phyloP scores from a whole-genome alignment of 2,329 filamentous ascomycete genomes.

The Claviceps pazoutovae region DNA sequence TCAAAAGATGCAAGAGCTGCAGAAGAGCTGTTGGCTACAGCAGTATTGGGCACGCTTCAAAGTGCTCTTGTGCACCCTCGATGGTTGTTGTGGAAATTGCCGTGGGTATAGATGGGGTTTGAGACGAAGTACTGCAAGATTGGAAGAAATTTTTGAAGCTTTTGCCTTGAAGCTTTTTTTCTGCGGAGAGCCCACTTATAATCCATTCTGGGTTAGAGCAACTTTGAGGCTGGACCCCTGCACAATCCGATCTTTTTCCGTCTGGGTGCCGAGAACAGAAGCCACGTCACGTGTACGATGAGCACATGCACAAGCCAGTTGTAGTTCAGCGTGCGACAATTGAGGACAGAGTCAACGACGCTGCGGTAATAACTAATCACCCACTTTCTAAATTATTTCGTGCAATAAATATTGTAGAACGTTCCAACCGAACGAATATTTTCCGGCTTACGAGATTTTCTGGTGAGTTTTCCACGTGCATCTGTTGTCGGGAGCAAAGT shows the following conservation, averaged over 20 bases:
- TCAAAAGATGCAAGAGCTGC: not conserved
- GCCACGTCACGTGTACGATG: not conserved
- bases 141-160: constrained; percentile 27
- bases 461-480: not conserved
- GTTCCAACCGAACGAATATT: too few relatives aligned
- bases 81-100: constrained; percentile 9
- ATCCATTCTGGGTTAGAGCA: constrained; percentile 7
- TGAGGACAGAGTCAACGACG: not conserved
- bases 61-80: constrained; percentile 1
- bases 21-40: not conserved
- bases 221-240: not conserved
- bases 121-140: constrained; percentile 5
- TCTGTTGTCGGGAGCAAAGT: not conserved
- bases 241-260: constrained; percentile 9
- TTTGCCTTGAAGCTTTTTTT: constrained; percentile 13
- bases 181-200: constrained; percentile 5
- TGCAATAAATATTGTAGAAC: not conserved
- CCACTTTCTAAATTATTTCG: not conserved
- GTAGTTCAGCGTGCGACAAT: not conserved
- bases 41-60: not conserved
- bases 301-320: not conserved
- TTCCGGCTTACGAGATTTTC: not conserved
- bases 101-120: not conserved
- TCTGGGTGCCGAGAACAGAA: not conserved
- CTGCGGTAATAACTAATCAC: not conserved